Conservation (phyloP, 2,329 filamentous ascomycete genomes). For the Claviceps monticola region DNA sequence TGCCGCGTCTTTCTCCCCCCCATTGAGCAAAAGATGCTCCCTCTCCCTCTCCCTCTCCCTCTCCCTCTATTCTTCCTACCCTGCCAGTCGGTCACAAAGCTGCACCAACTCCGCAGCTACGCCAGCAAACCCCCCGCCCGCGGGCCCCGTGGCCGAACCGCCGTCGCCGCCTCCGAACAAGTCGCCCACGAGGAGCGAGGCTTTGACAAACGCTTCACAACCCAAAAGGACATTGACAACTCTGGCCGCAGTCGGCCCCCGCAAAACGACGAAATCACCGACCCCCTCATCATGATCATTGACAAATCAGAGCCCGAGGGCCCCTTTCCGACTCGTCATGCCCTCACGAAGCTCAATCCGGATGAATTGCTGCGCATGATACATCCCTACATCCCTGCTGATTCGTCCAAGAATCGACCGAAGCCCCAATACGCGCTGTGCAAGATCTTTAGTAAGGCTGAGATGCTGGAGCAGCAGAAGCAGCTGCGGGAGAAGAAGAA, state of each 20-base stretch:
- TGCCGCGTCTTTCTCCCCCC: constrained; percentile 30
- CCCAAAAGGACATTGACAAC: constrained; percentile 17
- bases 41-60: neutral
- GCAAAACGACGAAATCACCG: constrained; percentile 30
- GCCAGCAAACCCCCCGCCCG: neutral
- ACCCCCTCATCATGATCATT: constrained; percentile 28
- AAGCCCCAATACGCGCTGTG: constrained; percentile 43
- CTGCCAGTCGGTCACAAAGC: neutral
- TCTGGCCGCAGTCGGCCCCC: constrained; percentile 25
- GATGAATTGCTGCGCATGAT: constrained; percentile 28
- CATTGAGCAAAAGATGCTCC: neutral
- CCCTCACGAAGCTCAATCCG: constrained; percentile 27
- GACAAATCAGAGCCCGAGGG: constrained; percentile 24
- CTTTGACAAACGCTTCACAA: constrained; percentile 23
- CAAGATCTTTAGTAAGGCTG: constrained; percentile 50
- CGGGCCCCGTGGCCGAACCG: neutral
- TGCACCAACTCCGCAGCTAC: neutral
- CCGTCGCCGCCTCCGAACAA: neutral
- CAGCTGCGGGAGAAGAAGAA: constrained; percentile 29
- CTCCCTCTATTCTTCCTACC: neutral
- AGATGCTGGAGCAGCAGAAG: constrained; percentile 29
- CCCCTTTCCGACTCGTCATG: constrained; percentile 22
- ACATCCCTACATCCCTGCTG: constrained; percentile 21
- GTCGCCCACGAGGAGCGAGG: constrained; percentile 11
- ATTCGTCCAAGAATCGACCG: constrained; percentile 12